Percentiles rank a stretch among this genome's conserved stretches.
Conservation (phyloP, 805 yeast genomes). For the Saccharomyces paradoxus region DNA sequence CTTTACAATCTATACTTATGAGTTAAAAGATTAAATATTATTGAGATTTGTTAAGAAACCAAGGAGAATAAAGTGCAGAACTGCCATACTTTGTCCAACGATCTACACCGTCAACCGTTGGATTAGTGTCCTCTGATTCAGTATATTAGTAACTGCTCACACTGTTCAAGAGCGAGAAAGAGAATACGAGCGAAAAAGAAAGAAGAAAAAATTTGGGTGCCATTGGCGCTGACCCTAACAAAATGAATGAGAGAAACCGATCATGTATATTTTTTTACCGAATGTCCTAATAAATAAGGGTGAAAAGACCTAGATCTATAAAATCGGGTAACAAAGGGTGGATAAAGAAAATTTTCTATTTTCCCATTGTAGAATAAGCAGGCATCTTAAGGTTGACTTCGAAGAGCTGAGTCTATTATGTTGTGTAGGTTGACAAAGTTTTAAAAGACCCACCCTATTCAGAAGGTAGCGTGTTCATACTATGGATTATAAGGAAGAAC, state of each 20-base stretch:
- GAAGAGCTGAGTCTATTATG: not conserved
- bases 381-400: not conserved
- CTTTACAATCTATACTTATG: not conserved
- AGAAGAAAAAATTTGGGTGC: not conserved
- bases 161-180: not conserved
- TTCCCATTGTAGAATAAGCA: not conserved
- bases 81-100: not conserved
- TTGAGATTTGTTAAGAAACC: not conserved
- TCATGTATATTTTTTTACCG: not conserved
- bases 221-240: not conserved
- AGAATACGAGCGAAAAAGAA: not conserved
- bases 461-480: not conserved
- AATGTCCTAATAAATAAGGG: not conserved
- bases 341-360: not conserved
- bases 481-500: slow-evolving; percentile 81
- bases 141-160: not conserved
- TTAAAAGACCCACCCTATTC: not conserved
- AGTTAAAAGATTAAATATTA: not conserved
- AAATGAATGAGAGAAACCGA: not conserved
- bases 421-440: not conserved
- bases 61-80: not conserved
- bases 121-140: not conserved
- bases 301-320: not conserved
- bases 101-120: not conserved
- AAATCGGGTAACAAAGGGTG: not conserved